Evolutionary conservation across 1,139 yeast genomes (phyloP).

Genomic region (Hyphopichia wangnamkhiaoensis): DNA sequence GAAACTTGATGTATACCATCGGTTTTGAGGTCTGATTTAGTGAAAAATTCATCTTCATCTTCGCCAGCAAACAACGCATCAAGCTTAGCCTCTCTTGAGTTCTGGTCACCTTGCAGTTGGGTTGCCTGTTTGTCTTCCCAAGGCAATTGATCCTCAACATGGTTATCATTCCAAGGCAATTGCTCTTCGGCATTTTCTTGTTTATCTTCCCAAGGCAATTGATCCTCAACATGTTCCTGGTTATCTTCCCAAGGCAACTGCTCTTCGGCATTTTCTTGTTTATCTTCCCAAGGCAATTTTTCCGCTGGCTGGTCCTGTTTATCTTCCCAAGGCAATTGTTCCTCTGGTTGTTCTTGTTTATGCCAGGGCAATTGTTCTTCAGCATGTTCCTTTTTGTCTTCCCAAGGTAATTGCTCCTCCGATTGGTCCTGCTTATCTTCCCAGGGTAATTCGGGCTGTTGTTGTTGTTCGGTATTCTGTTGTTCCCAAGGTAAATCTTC

Average conservation of each 20-base stretch:
- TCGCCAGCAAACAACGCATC: slow-evolving; percentile 16
- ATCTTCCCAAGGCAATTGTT: slow-evolving; percentile 9
- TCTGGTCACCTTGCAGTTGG: background rate
- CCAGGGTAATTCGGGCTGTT: slow-evolving; percentile 8
- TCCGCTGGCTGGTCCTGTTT: slow-evolving; percentile 2
- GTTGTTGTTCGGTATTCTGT: background rate
- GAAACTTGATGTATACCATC: background rate
- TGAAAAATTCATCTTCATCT: slow-evolving; percentile 18
- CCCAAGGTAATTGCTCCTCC: slow-evolving; percentile 5
- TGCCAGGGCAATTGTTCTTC: slow-evolving; percentile 7
- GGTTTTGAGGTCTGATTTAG: slow-evolving; percentile 4
- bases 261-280: slow-evolving; percentile 1
- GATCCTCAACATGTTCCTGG: background rate
- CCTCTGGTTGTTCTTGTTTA: background rate
- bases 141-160: slow-evolving; percentile 3
- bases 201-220: slow-evolving; percentile 9
- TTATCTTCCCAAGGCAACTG: slow-evolving; percentile 9
- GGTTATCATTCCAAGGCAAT: slow-evolving; percentile 8
- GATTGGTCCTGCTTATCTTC: slow-evolving; percentile 1
- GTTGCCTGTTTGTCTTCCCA: slow-evolving; percentile 6
- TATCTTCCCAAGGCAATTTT: slow-evolving; percentile 10
- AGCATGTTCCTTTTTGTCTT: background rate
- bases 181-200: background rate
- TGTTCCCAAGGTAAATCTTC: slow-evolving; percentile 1
- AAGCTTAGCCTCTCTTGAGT: slow-evolving; percentile 5